These are phyloP conservation scores for Spathaspora girioi DNA, from an alignment of 805 yeast species.

Conservation along the genomic window DNA sequence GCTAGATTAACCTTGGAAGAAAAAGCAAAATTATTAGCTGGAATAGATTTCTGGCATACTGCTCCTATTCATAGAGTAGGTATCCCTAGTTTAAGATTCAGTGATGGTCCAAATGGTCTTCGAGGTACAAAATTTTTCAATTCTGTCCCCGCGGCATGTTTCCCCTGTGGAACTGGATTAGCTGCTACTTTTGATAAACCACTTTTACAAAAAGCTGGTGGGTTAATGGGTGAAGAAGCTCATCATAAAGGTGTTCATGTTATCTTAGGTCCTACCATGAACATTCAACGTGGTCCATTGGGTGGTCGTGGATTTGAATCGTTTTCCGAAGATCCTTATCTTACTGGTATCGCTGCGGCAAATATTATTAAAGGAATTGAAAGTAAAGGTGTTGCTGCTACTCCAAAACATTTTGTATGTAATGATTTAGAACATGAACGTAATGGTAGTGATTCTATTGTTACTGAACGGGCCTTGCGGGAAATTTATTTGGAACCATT, in stretches of 20 bases:
- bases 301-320: slow-evolving; percentile 35
- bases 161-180: slow-evolving; percentile 33
- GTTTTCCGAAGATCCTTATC: slow-evolving; percentile 30
- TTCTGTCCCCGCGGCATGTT: slow-evolving; percentile 27
- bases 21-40: slow-evolving; percentile 21
- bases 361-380: slow-evolving; percentile 28
- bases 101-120: slow-evolving; percentile 33
- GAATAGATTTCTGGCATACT: slow-evolving; percentile 53
- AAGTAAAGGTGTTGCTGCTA: slow-evolving; percentile 24
- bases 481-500: slow-evolving; percentile 34
- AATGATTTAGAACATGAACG: slow-evolving; percentile 31
- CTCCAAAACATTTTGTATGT: slow-evolving; percentile 30
- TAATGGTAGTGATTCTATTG: slow-evolving; percentile 23
- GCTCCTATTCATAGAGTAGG: slow-evolving; percentile 32
- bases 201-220: slow-evolving; percentile 24
- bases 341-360: slow-evolving; percentile 24
- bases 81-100: slow-evolving; percentile 44
- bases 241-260: slow-evolving; percentile 26
- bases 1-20: slow-evolving; percentile 22
- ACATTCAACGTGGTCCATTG: slow-evolving; percentile 30
- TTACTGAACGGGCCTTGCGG: slow-evolving; percentile 28
- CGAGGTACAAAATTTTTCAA: slow-evolving; percentile 28
- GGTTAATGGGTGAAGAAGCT: slow-evolving; percentile 30
- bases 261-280: slow-evolving; percentile 30
- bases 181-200: slow-evolving; percentile 28